A percentile compares a stretch with the other conserved stretches of the same genome.
Evolutionary conservation across 331 rosid genomes (phyloP).

Genomic region (Arachis monticola): DNA sequence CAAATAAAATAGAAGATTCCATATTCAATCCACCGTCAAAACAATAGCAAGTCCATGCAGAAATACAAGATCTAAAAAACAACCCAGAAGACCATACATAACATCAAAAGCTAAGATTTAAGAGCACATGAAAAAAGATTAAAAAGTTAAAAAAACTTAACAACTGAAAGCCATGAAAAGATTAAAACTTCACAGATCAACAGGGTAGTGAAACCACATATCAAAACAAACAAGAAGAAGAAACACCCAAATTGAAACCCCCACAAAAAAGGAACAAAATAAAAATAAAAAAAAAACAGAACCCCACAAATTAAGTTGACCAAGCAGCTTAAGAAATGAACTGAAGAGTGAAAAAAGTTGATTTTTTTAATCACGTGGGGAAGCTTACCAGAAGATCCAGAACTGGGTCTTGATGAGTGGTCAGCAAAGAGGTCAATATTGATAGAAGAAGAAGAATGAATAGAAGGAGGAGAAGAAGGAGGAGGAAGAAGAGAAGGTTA

Average conservation of each 20-base stretch:
- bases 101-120: not conserved
- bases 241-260: too few relatives aligned
- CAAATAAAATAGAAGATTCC: not conserved
- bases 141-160: not conserved
- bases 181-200: slow-evolving; percentile 7
- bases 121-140: not conserved
- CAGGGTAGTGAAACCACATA: not conserved
- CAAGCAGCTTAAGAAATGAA: not conserved
- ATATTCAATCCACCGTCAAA: slow-evolving; percentile 28
- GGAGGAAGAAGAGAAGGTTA: not conserved
- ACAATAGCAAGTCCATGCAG: not conserved
- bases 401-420: slow-evolving; percentile 24
- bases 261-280: not conserved
- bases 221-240: not conserved
- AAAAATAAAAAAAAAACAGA: not conserved
- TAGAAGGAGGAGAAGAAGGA: not conserved
- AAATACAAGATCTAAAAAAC: not conserved
- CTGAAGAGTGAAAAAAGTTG: not conserved
- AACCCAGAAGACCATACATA: not conserved
- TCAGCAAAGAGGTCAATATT: slow-evolving; percentile 23
- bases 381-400: slow-evolving; percentile 40
- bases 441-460: slow-evolving; percentile 9
- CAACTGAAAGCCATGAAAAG: not conserved
- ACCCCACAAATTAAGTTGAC: not conserved
- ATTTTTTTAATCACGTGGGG: not conserved